Evolutionary conservation across 1,139 yeast genomes (phyloP), one percentile per base, ranked within the genome.

Genomic region (Taphrina deformans): DNA sequence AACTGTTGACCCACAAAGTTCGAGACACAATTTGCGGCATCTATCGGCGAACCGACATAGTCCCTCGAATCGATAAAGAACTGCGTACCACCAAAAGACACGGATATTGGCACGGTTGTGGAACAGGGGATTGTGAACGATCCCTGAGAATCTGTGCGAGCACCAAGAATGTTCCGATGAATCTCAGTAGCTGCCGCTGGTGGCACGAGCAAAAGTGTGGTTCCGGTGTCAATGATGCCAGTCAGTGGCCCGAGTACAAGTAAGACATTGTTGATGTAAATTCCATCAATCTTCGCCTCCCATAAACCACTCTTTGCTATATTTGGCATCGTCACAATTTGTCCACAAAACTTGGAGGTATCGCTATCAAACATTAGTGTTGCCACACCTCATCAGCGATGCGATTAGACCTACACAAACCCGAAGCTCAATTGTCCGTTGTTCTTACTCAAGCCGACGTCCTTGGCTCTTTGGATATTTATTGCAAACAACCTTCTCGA

Each of bases 171-270:
- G 71, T 78, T 83, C 14, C 82, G 71, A 71, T 86, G 89, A 14
- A 86, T 66, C 27, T 69, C 74, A 48, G 79, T 70, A 1, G 89
- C 89, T 71, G 86, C 89, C 23, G 74, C 75, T n/a, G 80, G 75
- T 1, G 88, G 85, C 61, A 85, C 74, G 5, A 84, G 83, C 27
- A 85, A 74, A 1, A 87, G 82, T 0, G 89, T 85, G 1, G 89
- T 85, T 18, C 89, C 90, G 12, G 88, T 83, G 71, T 86, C 91
- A 29, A 86, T 77, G 51, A 85, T 78, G 3, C 84, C 86, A 2
- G 76, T 72, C 73, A 85, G 77, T 16, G 27, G 5, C 27, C 75
- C 69, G 66, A 80, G 79, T 3, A 71, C 69, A n/a, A 79, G 75
- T 38, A 69, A 67, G 29, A 72, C 70, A 3, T 75, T 76, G 65